Percentiles rank a stretch among this genome's conserved stretches.
These are phyloP conservation scores for Naganishia sp. DNA, from an alignment of 1,284 basidiomycete genomes.

Conservation along the genomic window DNA sequence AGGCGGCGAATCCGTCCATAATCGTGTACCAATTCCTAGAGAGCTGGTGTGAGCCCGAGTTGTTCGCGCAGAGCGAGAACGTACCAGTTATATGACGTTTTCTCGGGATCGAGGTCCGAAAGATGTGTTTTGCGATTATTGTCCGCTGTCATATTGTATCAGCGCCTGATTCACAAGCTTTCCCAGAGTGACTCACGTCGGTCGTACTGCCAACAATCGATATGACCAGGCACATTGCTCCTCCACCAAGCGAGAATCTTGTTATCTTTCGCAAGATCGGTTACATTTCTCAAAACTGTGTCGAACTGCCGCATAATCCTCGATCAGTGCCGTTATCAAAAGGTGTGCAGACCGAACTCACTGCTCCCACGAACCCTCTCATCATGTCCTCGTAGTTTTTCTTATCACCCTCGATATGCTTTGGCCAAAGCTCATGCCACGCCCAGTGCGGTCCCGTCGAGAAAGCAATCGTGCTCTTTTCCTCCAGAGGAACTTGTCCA, in stretches of 20 bases:
- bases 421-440: constrained; percentile 1
- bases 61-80: neutral
- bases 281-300: constrained; percentile 8
- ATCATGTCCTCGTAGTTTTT: constrained; percentile 6
- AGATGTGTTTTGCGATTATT: neutral
- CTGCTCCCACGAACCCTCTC: constrained; percentile 15
- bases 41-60: neutral
- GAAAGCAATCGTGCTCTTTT: constrained; percentile 20
- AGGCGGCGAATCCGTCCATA: constrained; percentile 17
- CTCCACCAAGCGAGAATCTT: constrained; percentile 27
- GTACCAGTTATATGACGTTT: neutral
- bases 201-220: constrained; percentile 27
- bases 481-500: neutral
- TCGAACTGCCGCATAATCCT: constrained; percentile 4
- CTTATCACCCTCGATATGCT: neutral
- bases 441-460: constrained; percentile 26
- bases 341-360: neutral
- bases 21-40: constrained; percentile 8
- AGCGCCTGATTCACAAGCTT: neutral
- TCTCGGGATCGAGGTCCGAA: neutral
- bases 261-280: constrained; percentile 9
- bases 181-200: constrained; percentile 6
- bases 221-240: constrained; percentile 15
- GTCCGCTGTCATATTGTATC: neutral
- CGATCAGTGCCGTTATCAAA: neutral